phyloP scores from a whole-genome alignment of 2,329 filamentous ascomycete species.

The Bipolaris oryzae region DNA sequence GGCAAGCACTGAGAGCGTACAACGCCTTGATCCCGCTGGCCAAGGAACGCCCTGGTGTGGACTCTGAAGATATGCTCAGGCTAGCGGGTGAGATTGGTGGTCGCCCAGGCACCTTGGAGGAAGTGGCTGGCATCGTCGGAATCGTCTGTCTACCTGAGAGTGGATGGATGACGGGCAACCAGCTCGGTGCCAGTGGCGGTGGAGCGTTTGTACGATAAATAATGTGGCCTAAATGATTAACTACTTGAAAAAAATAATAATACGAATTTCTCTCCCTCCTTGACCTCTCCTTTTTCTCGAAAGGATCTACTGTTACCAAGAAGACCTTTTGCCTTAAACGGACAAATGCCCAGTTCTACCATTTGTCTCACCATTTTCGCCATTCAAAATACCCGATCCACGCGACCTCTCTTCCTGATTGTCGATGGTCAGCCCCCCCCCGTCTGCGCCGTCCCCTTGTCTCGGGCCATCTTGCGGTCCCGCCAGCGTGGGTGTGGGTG shows the following conservation, averaged over 20 bases:
- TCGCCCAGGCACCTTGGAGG: slow-evolving; percentile 10
- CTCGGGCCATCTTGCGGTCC: too few relatives aligned
- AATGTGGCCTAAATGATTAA: background rate
- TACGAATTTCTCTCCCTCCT: background rate
- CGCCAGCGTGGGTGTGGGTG: too few relatives aligned
- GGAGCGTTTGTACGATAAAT: slow-evolving; percentile 13
- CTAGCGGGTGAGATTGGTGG: slow-evolving; percentile 13
- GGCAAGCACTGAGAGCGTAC: slow-evolving; percentile 9
- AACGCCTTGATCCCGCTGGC: slow-evolving; percentile 11
- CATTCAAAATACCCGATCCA: background rate
- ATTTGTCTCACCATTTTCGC: background rate
- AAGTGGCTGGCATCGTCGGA: slow-evolving; percentile 12
- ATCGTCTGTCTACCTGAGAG: slow-evolving; percentile 14
- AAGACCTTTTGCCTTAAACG: background rate
- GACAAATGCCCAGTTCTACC: background rate
- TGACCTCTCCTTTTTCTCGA: background rate
- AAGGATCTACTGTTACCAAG: background rate
- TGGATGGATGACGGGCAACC: slow-evolving; percentile 16
- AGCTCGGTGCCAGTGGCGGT: slow-evolving; percentile 12
- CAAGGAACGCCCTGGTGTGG: slow-evolving; percentile 8
- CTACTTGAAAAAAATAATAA: background rate
- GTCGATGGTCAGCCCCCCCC: background rate
- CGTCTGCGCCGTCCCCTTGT: background rate
- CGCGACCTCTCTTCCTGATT: background rate
- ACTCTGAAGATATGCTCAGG: slow-evolving; percentile 5